Conservation (phyloP, 495 filamentous ascomycete genomes). For the Podospora sp. region DNA sequence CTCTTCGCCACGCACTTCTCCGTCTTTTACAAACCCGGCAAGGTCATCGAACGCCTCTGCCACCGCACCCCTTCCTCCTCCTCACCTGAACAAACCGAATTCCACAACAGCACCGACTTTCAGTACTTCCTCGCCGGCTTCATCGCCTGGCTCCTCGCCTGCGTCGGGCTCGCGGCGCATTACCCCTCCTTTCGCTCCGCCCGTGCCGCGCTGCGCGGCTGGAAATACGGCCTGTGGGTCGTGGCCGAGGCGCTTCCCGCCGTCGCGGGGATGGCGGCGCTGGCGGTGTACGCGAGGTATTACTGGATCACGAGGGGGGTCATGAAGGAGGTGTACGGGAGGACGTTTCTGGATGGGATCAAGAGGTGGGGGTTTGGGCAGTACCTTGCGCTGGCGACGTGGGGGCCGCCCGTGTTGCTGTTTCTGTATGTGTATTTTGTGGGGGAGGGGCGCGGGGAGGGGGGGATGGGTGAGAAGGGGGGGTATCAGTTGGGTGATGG, state of each 20-base stretch:
- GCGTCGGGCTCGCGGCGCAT: slow-evolving; percentile 22
- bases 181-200: no score
- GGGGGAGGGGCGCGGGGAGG: background rate
- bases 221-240: slow-evolving; percentile 11
- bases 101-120: slow-evolving; percentile 14
- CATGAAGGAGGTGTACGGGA: slow-evolving; percentile 29
- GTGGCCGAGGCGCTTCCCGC: slow-evolving; percentile 17
- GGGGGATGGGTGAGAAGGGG: background rate
- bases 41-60: slow-evolving; percentile 23
- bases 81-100: slow-evolving; percentile 21
- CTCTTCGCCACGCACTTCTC: slow-evolving; percentile 25
- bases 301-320: slow-evolving; percentile 28
- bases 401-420: slow-evolving; percentile 26
- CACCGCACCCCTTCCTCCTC: slow-evolving; percentile 3
- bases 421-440: slow-evolving; percentile 11
- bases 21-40: slow-evolving; percentile 24
- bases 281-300: slow-evolving; percentile 22
- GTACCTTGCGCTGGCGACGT: slow-evolving; percentile 29
- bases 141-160: slow-evolving; percentile 18
- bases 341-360: slow-evolving; percentile 17
- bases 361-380: slow-evolving; percentile 30
- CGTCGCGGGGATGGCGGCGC: slow-evolving; percentile 17
- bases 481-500: background rate
- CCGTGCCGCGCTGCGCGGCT: background rate
- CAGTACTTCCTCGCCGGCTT: slow-evolving; percentile 24